Evolutionary conservation across 495 filamentous ascomycete species (phyloP), one percentile per base, ranked within the genome.

Genomic region (Daldinia vernicosa): DNA sequence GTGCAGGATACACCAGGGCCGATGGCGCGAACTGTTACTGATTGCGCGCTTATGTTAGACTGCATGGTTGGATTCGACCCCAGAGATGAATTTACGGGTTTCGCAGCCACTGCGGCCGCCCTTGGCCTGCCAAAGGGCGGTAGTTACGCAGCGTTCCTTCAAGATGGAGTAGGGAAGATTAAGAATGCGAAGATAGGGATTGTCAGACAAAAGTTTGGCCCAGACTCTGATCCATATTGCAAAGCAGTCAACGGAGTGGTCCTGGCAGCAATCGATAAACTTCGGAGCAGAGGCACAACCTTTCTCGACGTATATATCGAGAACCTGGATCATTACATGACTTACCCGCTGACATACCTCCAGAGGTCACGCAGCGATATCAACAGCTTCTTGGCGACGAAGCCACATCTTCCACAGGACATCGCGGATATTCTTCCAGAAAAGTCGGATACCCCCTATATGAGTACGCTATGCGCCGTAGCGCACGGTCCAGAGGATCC

Each of bases 1-100:
- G 62, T 62, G 14, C 77, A 80, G 62, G 78, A 80, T 40, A 80
- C 79, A 3, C 67, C 76, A 24, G 79, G 80, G 2, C 80, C 79
- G 6, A 79, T 82, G 65, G 74, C 70, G 0, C 70, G 73, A 59
- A 80, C 75, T 0, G 80, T 82, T 24, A 76, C 74, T 37, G 79
- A 81, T 64, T 77, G 74, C 43, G 80, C 80, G 6, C 66, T 74
- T 14, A 76, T 80, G 67, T 63, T 81, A 8, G 60, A 74, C 12
- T 73, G 71, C n/a, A 74, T 81, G 45, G 75, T 75, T 5, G 80
- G 80, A 1, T 73, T 76, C 43, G 80, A 81, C 66, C 61, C 57
- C 28, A 77, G 45, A 35, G 77, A 75, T 57, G 60, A 68, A 15
- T 78, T 72, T 45, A 77, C 74, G 9, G 73, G 75, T 8, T 52